These are phyloP conservation scores for Coriolopsis trogii DNA, from an alignment of 1,284 basidiomycete genomes.

Conservation along the genomic window DNA sequence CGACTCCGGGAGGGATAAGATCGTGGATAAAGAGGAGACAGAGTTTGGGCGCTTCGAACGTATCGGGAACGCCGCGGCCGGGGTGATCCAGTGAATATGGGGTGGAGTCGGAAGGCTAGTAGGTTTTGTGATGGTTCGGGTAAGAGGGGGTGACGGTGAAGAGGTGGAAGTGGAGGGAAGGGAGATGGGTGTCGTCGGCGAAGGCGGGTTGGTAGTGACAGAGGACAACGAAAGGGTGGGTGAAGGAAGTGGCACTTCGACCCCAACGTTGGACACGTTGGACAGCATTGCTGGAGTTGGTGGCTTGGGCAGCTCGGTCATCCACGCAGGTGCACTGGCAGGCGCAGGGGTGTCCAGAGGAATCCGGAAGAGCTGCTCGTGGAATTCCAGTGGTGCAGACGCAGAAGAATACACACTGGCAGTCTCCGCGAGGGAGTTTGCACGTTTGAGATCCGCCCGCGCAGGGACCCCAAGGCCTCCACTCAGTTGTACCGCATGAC, in stretches of 20 bases:
- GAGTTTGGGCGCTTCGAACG: slow-evolving; percentile 10
- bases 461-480: slow-evolving; percentile 4
- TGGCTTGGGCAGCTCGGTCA: slow-evolving; percentile 13
- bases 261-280: background rate
- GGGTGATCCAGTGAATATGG: slow-evolving; percentile 16
- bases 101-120: slow-evolving; percentile 12
- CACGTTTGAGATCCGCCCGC: slow-evolving; percentile 11
- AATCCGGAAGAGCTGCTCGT: slow-evolving; percentile 27
- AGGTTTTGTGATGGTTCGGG: slow-evolving; percentile 12
- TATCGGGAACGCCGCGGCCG: background rate
- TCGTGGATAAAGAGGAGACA: slow-evolving; percentile 16
- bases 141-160: slow-evolving; percentile 1
- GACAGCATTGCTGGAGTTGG: slow-evolving; percentile 11
- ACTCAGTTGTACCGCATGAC: slow-evolving; percentile 10
- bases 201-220: slow-evolving; percentile 3
- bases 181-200: slow-evolving; percentile 7
- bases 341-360: slow-evolving; percentile 13
- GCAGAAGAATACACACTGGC: slow-evolving; percentile 43
- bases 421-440: slow-evolving; percentile 32
- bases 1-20: slow-evolving; percentile 6
- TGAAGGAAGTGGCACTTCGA: background rate
- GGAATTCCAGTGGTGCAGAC: slow-evolving; percentile 38
- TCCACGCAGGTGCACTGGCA: slow-evolving; percentile 16
- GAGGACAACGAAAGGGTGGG: background rate
- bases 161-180: slow-evolving; percentile 1